These are phyloP conservation scores for Fusarium continuum DNA, from an alignment of 2,329 filamentous ascomycete genomes.

Conservation along the genomic window DNA sequence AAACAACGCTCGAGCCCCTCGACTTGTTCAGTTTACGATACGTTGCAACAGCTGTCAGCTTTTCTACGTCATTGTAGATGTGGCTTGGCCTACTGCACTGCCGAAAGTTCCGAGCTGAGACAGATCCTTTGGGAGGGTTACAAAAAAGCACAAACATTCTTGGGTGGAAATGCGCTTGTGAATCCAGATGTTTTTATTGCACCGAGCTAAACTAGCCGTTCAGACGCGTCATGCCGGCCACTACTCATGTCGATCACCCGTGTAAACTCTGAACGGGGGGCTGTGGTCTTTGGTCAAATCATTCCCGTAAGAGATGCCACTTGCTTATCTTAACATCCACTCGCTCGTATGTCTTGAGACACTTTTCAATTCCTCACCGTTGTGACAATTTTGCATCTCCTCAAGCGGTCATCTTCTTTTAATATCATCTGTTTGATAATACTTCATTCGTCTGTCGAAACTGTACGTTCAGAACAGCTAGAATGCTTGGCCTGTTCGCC, in stretches of 20 bases:
- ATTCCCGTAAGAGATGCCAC: too few species aligned
- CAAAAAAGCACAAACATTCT: not conserved
- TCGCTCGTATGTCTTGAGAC: not conserved
- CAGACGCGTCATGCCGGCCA: not conserved
- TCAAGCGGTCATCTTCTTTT: not conserved
- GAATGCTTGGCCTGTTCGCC: not conserved
- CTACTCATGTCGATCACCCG: not conserved
- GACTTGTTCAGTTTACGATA: too few species aligned
- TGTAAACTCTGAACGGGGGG: not conserved
- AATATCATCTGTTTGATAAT: not conserved
- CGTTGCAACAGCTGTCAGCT: too few species aligned
- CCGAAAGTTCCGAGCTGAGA: constrained; percentile 3
- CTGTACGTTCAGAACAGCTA: not conserved
- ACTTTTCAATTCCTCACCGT: not conserved
- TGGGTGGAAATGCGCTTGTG: not conserved
- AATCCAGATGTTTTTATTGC: not conserved
- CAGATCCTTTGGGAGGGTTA: not conserved
- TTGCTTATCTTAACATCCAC: not conserved
- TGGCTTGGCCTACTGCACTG: not conserved
- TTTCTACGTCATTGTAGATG: not conserved
- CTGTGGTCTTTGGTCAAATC: too few species aligned
- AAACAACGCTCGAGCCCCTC: too few species aligned
- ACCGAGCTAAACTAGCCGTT: not conserved
- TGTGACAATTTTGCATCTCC: not conserved
- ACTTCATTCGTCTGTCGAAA: too few species aligned